phyloP scores from a whole-genome alignment of 176 grass and related monocot species.

The Pharus latifolius region DNA sequence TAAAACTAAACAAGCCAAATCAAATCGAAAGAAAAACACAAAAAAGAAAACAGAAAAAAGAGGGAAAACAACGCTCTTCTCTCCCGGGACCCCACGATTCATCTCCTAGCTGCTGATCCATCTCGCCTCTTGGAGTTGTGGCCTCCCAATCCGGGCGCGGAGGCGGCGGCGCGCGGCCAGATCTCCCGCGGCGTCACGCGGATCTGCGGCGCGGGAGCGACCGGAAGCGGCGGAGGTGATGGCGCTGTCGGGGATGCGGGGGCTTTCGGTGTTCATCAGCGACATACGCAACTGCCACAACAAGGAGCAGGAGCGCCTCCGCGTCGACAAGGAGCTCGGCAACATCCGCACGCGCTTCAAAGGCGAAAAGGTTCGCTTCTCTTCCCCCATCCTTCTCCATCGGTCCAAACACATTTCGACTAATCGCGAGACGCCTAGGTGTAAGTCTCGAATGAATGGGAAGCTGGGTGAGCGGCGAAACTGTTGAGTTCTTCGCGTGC shows the following conservation, averaged over 20 bases:
- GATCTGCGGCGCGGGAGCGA: conserved; percentile 50
- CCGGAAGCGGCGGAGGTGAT: conserved; percentile 22
- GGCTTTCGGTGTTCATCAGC: conserved; percentile 98
- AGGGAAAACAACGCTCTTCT: too few species aligned
- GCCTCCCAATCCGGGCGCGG: background rate
- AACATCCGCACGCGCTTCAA: conserved; percentile 95
- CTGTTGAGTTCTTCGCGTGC: background rate
- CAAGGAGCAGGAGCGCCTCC: conserved; percentile 98
- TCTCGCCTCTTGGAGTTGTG: background rate
- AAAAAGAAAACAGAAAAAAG: too few species aligned
- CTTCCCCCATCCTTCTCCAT: background rate
- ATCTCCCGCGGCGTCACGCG: conserved; percentile 40
- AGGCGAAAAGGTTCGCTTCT: conserved; percentile 74
- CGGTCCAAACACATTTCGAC: conserved; percentile 1
- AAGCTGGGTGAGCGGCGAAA: background rate
- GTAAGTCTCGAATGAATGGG: background rate
- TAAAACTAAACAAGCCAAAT: too few species aligned
- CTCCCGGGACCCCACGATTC: background rate
- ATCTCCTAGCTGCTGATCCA: conserved; percentile 6
- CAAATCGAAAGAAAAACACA: too few species aligned
- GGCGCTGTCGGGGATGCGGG: conserved; percentile 96
- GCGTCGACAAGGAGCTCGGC: conserved; percentile 99
- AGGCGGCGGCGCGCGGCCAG: conserved; percentile 17
- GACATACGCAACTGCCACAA: conserved; percentile 98
- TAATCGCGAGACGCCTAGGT: conserved; percentile 1